Base-by-base conservation (phyloP, 768 basidiomycete species). In the Hydnomerulius pinastri region DNA sequence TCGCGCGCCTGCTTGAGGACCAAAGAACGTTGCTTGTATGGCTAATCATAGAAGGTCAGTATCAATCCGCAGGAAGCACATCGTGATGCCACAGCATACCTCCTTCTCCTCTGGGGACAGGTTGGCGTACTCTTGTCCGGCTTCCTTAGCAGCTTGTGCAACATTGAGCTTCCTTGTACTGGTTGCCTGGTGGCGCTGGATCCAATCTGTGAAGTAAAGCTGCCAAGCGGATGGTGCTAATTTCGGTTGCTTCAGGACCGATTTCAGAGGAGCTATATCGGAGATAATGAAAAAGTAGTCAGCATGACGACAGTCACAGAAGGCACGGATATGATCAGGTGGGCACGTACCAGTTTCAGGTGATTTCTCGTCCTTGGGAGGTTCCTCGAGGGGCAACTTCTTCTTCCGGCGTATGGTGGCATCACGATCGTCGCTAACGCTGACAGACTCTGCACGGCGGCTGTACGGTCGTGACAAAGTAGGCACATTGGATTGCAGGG, bases 181-280 rank as follows among this genome's bases (percentile, higher is more conserved):
- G 20, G 82, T 79, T 51, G 85, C 83, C 70, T 91, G 89, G 66
- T 90, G 87, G 61, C 82, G 80, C 67, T 92, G 88, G 56, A 97
- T 93, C 84, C 90, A 94, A 65, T 96, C 92, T 20, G 92, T 92
- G 67, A 97, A 96, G 71, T 92, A 97, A 37, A 97, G 79, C 69
- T 97, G 94, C 94, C 94, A 97, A 47, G 93, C 91, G 3, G 92
- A 94, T 4, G 90, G 92, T 6, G 94, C 91, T 60, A 93, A 79
- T 73, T 94, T 93, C 41, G 93, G 93, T 17, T 90, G 92, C 36
- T 86, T 85, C 50, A 97, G 76, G 10, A 83, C 71, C 33, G 93
- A 93, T 71, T 88, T 93, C 48, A 81, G 72, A 39, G 81, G 81
- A 30, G 77, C 87, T 86, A 68, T 50, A 66, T 43, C 58, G 64